Evolutionary conservation across 345 rosid genomes (phyloP), one percentile per base, ranked within the genome.

Genomic region (Eucalyptus pauciflora): DNA sequence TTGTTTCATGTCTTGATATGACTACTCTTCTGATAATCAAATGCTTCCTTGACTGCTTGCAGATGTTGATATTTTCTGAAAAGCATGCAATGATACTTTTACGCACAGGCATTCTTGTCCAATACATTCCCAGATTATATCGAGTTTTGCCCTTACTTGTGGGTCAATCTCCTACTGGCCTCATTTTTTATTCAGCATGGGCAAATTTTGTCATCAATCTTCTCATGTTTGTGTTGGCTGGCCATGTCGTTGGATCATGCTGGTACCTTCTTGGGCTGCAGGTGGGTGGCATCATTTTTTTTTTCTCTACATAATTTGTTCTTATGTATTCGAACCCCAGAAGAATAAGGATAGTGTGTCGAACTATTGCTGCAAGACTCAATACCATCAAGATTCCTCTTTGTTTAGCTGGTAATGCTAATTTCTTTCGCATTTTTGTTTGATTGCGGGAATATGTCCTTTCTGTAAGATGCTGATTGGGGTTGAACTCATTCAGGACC

Each of bases 181-280:
- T 96, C 89, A 92, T 95, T 88, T 96, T 97, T 93, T 96, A 97
- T 95, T 96, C 96, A 10, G 97, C 95, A 79, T 93, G 96, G 97
- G 96, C 94, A 86, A 96, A 95, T 90, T 96, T 97, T 90, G 93
- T 95, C 88, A 95, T 97, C 49, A 96, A 97, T 90, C 96, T 96
- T 88, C 94, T 96, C 91, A 95, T 94, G 43, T 96, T 94, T 89
- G 60, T 96, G 91, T 92, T 97, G 89, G 87, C 96, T 87, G 97
- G 96, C 86, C 99, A 97, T 89, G 89, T 94, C 90, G 91, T 97
- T 87, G 99, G 99, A 49, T 94, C 98, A 20, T 89, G 93, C 92
- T 96, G 99, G 99, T 97, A 97, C 90, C 95, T 96, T 91, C 89
- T 96, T 31, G 98, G 97, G 45, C 92, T 97, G 52, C 98, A 95